Conservation (phyloP, 352 stramenopile species). For the Phytopythium cucurbitacearum region DNA sequence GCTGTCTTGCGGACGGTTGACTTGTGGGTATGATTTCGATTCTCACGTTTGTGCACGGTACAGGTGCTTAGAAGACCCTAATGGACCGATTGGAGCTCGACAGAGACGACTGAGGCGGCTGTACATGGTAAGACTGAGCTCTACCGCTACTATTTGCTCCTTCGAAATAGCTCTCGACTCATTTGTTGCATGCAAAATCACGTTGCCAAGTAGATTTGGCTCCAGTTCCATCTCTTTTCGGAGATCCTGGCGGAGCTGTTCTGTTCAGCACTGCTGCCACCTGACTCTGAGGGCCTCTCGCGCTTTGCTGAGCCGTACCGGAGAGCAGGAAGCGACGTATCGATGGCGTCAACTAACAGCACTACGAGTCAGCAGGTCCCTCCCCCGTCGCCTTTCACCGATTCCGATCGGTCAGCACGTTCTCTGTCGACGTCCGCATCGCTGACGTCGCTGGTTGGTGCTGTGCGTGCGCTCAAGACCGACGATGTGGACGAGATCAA, state of each 20-base stretch:
- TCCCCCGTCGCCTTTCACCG: constrained; percentile 1
- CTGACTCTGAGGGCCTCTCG: constrained; percentile 18
- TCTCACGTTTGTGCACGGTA: not conserved
- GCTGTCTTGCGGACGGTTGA: not conserved
- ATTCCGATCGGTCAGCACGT: constrained; percentile 2
- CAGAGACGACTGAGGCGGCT: constrained; percentile 50
- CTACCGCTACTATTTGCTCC: not conserved
- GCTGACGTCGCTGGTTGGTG: constrained; percentile 19
- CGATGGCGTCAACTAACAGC: constrained; percentile 6
- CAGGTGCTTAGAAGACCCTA: constrained; percentile 27
- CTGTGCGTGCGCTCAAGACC: not conserved
- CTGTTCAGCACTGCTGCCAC: constrained; percentile 43
- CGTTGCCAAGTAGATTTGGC: constrained; percentile 51
- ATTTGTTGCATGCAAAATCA: not conserved
- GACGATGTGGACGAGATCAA: constrained; percentile 54
- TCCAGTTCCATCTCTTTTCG: constrained; percentile 72
- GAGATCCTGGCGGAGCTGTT: constrained; percentile 67
- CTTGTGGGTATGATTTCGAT: not conserved
- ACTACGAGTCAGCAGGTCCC: not conserved
- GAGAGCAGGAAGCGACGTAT: constrained; percentile 23
- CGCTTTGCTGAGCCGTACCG: constrained; percentile 20
- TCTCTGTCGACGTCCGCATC: constrained; percentile 24
- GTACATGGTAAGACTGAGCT: constrained; percentile 38
- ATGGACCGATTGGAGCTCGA: constrained; percentile 29
- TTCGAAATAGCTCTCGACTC: not conserved